phyloP scores from a whole-genome alignment of 73 alveolate species.

The Paramecium sonneborni region DNA sequence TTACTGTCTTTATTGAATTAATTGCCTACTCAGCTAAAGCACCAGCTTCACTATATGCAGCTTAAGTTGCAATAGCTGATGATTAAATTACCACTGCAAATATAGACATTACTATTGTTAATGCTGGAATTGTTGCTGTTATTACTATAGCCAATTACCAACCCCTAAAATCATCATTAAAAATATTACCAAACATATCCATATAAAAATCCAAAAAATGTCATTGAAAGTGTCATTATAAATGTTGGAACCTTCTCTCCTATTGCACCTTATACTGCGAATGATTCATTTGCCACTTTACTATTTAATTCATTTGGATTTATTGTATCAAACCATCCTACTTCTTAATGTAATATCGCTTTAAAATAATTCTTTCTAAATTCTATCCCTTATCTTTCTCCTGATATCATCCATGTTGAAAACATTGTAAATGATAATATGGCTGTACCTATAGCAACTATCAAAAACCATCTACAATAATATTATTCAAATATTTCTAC shows the following conservation, averaged over 20 bases:
- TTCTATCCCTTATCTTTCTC: constrained; percentile 53
- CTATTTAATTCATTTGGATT: constrained; percentile 61
- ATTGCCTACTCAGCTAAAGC: constrained; percentile 85
- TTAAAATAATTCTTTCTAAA: constrained; percentile 44
- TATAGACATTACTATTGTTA: constrained; percentile 34
- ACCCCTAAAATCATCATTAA: constrained; percentile 44
- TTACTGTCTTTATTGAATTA: constrained; percentile 73
- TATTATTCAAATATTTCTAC: neutral
- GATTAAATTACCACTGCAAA: constrained; percentile 55
- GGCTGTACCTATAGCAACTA: constrained; percentile 14
- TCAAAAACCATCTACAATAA: neutral
- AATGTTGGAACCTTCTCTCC: constrained; percentile 80
- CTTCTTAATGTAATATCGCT: constrained; percentile 51
- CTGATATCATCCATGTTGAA: constrained; percentile 56
- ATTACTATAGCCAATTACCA: constrained; percentile 64
- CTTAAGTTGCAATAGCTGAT: constrained; percentile 64
- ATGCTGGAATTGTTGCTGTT: constrained; percentile 62
- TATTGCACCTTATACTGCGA: constrained; percentile 68
- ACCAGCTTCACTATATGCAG: constrained; percentile 70
- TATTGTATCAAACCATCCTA: constrained; percentile 63
- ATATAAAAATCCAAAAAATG: constrained; percentile 66
- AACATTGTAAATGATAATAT: neutral
- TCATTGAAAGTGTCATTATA: constrained; percentile 73
- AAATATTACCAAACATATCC: constrained; percentile 32
- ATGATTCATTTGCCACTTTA: constrained; percentile 53